Percentiles rank a stretch among this genome's conserved stretches.
Evolutionary conservation across 2,329 filamentous ascomycete species (phyloP).

Genomic region (Fusarium sp.): DNA sequence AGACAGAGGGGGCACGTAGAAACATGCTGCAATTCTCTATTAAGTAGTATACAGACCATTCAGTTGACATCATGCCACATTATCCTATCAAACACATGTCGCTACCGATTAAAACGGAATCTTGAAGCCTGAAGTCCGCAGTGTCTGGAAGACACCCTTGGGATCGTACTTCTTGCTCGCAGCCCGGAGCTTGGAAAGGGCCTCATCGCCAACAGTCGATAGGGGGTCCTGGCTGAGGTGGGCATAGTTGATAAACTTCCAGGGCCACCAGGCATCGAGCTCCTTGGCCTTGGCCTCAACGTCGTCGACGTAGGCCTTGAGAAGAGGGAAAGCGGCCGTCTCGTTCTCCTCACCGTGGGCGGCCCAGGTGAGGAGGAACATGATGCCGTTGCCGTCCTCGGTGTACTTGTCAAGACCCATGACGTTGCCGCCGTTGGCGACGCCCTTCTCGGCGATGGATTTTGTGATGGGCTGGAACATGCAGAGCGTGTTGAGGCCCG

Average conservation of each 20-base stretch:
- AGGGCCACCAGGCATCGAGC: slow-evolving; percentile 47
- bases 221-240: slow-evolving; percentile 57
- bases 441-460: slow-evolving; percentile 50
- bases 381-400: slow-evolving; percentile 48
- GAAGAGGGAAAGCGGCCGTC: slow-evolving; percentile 53
- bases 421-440: slow-evolving; percentile 52
- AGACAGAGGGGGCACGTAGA: not conserved
- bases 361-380: slow-evolving; percentile 52
- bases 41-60: not conserved
- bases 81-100: not conserved
- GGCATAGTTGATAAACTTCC: slow-evolving; percentile 63
- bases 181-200: slow-evolving; percentile 52
- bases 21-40: not conserved
- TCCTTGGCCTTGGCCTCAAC: slow-evolving; percentile 48
- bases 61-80: not conserved
- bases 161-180: slow-evolving; percentile 58
- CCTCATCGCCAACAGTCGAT: slow-evolving; percentile 56
- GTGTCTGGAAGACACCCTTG: slow-evolving; percentile 56
- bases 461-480: slow-evolving; percentile 55
- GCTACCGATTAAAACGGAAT: slow-evolving; percentile 40
- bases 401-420: slow-evolving; percentile 53
- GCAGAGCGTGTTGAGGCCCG: slow-evolving; percentile 51
- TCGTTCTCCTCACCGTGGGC: slow-evolving; percentile 54
- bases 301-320: slow-evolving; percentile 53
- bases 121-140: slow-evolving; percentile 53